These are phyloP conservation scores for Erysimum cheiri DNA, from an alignment of 441 rosid genomes.

Conservation along the genomic window DNA sequence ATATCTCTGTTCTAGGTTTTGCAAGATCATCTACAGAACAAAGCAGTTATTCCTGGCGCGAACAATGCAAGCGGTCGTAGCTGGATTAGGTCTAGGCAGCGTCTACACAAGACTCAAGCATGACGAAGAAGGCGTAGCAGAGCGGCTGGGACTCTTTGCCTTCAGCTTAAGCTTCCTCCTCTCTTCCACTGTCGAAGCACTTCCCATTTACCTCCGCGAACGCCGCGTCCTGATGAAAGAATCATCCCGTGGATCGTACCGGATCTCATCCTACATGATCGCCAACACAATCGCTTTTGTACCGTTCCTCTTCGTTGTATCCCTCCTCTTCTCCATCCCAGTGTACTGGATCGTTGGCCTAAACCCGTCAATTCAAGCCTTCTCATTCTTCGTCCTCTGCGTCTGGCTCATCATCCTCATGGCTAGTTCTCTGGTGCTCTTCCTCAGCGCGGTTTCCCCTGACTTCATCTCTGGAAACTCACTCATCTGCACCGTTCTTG, in stretches of 20 bases:
- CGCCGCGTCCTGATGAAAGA: conserved; percentile 75
- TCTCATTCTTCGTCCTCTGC: conserved; percentile 55
- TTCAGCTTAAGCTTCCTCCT: conserved; percentile 74
- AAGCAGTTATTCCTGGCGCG: conserved; percentile 75
- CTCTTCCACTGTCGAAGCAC: conserved; percentile 76
- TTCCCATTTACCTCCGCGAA: conserved; percentile 69
- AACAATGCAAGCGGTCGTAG: conserved; percentile 88
- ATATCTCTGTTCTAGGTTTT: conserved; percentile 63
- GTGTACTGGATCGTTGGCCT: conserved; percentile 77
- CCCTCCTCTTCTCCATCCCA: conserved; percentile 62
- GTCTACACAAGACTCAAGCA: conserved; percentile 57
- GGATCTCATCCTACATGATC: conserved; percentile 68
- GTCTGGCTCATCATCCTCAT: conserved; percentile 67
- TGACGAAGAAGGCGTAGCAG: conserved; percentile 57
- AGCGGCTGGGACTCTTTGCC: conserved; percentile 64
- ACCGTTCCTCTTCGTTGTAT: conserved; percentile 61
- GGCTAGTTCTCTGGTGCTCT: conserved; percentile 74
- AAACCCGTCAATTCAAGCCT: conserved; percentile 56
- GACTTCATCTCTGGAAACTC: conserved; percentile 75
- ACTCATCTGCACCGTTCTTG: conserved; percentile 67
- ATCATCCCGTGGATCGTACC: conserved; percentile 65
- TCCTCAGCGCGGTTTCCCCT: conserved; percentile 68
- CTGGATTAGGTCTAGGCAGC: conserved; percentile 65
- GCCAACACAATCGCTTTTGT: conserved; percentile 68
- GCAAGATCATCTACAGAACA: conserved; percentile 70